Percentiles rank a stretch among this genome's conserved stretches.
Conservation (phyloP, 2,329 filamentous ascomycete genomes). For the Tolypocladium album region DNA sequence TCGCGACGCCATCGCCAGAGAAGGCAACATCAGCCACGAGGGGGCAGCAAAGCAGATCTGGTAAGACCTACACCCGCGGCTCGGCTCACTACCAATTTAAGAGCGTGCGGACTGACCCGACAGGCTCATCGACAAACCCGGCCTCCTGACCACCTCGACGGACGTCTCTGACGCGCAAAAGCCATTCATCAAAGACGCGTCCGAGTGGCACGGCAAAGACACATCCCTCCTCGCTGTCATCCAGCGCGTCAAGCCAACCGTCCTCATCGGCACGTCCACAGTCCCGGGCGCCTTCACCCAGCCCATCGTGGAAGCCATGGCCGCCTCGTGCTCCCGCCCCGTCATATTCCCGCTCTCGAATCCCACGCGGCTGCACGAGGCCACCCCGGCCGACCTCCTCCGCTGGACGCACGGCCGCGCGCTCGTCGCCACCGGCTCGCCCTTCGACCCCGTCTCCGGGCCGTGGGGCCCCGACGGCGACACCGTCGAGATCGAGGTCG, state of each 20-base stretch:
- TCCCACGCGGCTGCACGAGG: constrained; percentile 75
- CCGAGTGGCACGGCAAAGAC: constrained; percentile 50
- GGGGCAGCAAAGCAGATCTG: constrained; percentile 75
- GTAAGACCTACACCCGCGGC: constrained; percentile 25
- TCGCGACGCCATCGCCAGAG: constrained; percentile 63
- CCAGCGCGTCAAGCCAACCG: constrained; percentile 62
- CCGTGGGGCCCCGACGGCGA: constrained; percentile 41
- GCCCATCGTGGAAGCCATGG: constrained; percentile 65
- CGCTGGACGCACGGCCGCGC: constrained; percentile 70
- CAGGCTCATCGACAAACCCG: constrained; percentile 74
- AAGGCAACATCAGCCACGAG: constrained; percentile 55
- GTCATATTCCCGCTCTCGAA: constrained; percentile 76
- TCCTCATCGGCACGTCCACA: constrained; percentile 77
- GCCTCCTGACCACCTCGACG: constrained; percentile 55
- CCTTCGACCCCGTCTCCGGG: constrained; percentile 62
- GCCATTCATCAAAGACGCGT: constrained; percentile 51
- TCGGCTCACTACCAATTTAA: background rate
- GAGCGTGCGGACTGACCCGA: background rate
- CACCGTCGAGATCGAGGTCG: constrained; percentile 34
- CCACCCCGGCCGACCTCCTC: constrained; percentile 63
- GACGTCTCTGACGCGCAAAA: constrained; percentile 58
- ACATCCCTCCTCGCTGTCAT: constrained; percentile 56
- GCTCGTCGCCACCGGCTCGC: constrained; percentile 73
- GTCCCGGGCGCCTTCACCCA: constrained; percentile 66
- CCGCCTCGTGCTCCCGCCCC: constrained; percentile 59